Percentiles rank a stretch among this genome's conserved stretches.
Conservation (phyloP, 164 flowering plant species). For the Vitis labrusca region DNA sequence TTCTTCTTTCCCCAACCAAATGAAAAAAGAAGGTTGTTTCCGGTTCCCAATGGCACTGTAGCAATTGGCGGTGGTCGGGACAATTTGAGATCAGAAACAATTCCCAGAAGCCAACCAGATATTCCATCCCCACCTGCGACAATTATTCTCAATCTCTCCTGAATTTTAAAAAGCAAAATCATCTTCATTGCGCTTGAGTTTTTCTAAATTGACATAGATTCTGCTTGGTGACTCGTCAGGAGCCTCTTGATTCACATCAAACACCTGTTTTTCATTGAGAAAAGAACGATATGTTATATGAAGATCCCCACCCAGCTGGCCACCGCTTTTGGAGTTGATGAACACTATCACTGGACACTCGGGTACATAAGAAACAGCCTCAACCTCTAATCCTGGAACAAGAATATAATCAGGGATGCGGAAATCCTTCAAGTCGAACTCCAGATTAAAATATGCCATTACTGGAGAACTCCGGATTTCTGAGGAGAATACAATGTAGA, state of each 20-base stretch:
- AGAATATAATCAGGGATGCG: too few species aligned
- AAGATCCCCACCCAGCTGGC: conserved; percentile 34
- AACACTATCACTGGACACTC: too few species aligned
- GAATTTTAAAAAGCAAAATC: conserved; percentile 26
- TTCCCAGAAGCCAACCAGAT: conserved; percentile 56
- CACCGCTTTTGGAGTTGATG: neutral
- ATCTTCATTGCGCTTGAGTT: conserved; percentile 28
- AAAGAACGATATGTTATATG: conserved; percentile 22
- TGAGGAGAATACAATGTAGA: too few species aligned
- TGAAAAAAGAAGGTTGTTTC: conserved; percentile 59
- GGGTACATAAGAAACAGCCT: too few species aligned
- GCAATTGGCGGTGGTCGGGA: conserved; percentile 57
- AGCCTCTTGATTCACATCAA: conserved; percentile 43
- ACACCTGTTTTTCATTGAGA: conserved; percentile 28
- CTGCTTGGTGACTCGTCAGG: conserved; percentile 46
- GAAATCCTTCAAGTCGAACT: too few species aligned
- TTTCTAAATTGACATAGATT: conserved; percentile 44
- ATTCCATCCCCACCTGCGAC: conserved; percentile 78
- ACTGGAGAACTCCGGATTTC: too few species aligned
- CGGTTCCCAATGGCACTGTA: conserved; percentile 67
- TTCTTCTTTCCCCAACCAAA: conserved; percentile 76
- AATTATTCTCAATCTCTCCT: conserved; percentile 41
- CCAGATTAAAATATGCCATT: too few species aligned
- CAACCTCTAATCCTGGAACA: too few species aligned
- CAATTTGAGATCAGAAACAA: conserved; percentile 53